Conservation (phyloP, 352 stramenopile genomes). For the Plasmopara viticola region DNA sequence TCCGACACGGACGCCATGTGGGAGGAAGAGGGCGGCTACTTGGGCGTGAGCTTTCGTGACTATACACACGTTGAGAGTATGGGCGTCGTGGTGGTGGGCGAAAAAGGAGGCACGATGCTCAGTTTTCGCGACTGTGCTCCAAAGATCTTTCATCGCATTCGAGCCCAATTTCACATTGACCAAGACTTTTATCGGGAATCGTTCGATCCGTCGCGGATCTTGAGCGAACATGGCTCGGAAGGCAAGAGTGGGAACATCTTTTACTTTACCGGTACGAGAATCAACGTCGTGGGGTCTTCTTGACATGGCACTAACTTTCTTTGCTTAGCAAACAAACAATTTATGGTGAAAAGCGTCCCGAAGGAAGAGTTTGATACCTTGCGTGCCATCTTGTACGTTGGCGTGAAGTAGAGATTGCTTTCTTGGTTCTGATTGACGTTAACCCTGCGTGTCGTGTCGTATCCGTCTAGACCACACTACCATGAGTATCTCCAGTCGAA, state of each 20-base stretch:
- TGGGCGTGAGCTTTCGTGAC: conserved; percentile 41
- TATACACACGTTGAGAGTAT: conserved; percentile 68
- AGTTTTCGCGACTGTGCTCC: conserved; percentile 73
- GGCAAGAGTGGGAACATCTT: conserved; percentile 85
- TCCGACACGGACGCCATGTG: conserved; percentile 16
- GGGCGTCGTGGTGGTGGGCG: conserved; percentile 67
- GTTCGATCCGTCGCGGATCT: conserved; percentile 60
- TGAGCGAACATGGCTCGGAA: conserved; percentile 76
- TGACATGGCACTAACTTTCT: not conserved
- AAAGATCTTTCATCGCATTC: conserved; percentile 74
- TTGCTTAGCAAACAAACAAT: conserved; percentile 67
- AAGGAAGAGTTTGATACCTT: conserved; percentile 82
- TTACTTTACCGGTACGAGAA: conserved; percentile 61
- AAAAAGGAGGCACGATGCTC: conserved; percentile 43
- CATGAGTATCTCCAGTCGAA: conserved; percentile 74
- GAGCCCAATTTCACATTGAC: conserved; percentile 68
- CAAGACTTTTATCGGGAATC: conserved; percentile 65
- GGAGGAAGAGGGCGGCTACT: conserved; percentile 20
- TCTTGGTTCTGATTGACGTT: not conserved
- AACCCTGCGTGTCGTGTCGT: not conserved
- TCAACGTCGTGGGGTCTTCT: not conserved
- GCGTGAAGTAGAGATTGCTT: not conserved
- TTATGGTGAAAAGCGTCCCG: conserved; percentile 85
- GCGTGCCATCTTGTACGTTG: conserved; percentile 58
- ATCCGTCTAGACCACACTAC: conserved; percentile 47